These are phyloP conservation scores for Nannochloropsis salina DNA, from an alignment of 108 stramenopile genomes.

Conservation along the genomic window DNA sequence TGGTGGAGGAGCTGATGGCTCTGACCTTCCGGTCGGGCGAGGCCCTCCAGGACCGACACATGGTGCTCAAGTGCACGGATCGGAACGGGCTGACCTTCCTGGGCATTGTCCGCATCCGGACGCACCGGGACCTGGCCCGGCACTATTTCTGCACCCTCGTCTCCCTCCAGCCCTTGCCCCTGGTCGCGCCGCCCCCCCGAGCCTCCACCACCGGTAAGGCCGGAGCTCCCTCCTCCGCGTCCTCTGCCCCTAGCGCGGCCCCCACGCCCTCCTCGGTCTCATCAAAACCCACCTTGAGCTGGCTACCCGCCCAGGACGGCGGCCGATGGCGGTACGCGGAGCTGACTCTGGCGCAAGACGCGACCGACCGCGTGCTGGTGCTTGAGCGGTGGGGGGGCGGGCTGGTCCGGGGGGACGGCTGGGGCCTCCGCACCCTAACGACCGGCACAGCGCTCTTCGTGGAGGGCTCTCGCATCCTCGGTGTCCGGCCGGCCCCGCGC, in stretches of 20 bases:
- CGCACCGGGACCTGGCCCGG: background rate
- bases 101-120: constrained; percentile 6
- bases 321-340: constrained; percentile 6
- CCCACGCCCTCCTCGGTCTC: background rate
- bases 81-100: background rate
- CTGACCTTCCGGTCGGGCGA: background rate
- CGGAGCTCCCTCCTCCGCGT: background rate
- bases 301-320: background rate
- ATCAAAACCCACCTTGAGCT: background rate
- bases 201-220: background rate
- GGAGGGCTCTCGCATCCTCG: constrained; percentile 10
- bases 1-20: constrained; percentile 3
- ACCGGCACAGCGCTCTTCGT: constrained; percentile 11
- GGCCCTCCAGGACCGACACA: background rate
- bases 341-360: constrained; percentile 5
- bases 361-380: background rate
- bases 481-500: background rate
- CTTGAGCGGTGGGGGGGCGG: constrained; percentile 7
- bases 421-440: background rate
- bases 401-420: background rate
- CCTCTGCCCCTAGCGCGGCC: background rate
- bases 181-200: background rate
- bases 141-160: background rate
- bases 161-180: background rate
- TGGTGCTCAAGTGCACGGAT: constrained; percentile 19